Base-by-base conservation (phyloP, 1,139 yeast genomes). In the Hansenula lynferdii region DNA sequence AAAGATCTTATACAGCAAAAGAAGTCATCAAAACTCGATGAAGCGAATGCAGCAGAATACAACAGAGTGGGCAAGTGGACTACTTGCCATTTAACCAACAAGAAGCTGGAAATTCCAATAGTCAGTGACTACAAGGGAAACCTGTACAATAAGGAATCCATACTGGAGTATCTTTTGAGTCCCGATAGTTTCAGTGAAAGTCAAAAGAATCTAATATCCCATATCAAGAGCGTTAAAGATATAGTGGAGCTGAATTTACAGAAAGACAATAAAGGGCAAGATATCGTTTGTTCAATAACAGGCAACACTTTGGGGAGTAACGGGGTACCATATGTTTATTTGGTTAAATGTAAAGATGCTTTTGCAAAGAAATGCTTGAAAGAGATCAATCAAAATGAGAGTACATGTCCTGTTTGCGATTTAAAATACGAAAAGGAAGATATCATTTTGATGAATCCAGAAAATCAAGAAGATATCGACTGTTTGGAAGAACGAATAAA, bases 61-160 rank as follows among this genome's bases (percentile, higher is more conserved):
- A 47, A 46, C 38, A 37, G 32, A 21, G 36, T 36, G 11, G 46
- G 44, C 2, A 33, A 37, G 28, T 67, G 80, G 75, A 54, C 65
- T 37, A 56, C 57, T 6, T 77, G 83, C 45, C 54, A 61, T 5
- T 47, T 78, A 17, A 62, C 73, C 2, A 65, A 65, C 3, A 58
- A 60, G 18, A 57, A 55, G 10, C 60, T 77, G 17, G 50, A 44
- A 9, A 57, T 55, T 7, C 85, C 82, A 0, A 64, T 86, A 4
- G 85, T 83, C 7, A 75, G 89, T 23, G 96, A 87, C 60, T 82
- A 69, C 54, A 64, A 64, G 42, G 97, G 97, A 0, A 58, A 67
- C 26, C 53, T 89, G n/a, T 85, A 75, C 57, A 75, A 80, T 47
- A 85, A 85, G 49, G 89, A 83, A 44, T 65, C 80, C 27, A 58